phyloP scores from a whole-genome alignment of 768 basidiomycete species.

The Suillus brevipes region DNA sequence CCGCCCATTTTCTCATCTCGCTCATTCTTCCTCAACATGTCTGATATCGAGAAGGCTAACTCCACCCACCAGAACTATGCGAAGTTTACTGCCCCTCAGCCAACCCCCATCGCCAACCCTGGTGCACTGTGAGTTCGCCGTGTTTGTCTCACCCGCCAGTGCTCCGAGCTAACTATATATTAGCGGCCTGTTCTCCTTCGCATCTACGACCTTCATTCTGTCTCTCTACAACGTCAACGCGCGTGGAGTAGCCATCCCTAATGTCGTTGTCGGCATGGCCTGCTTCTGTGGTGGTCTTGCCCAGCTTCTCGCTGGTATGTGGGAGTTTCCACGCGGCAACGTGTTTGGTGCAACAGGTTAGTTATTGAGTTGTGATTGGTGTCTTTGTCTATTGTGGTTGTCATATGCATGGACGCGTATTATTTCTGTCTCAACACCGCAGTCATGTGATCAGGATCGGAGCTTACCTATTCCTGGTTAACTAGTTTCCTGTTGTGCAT shows the following conservation, averaged over 20 bases:
- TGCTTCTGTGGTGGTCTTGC: conserved; percentile 80
- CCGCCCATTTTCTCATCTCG: background rate
- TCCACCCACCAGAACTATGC: conserved; percentile 23
- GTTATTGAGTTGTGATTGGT: conserved; percentile 22
- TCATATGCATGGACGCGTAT: background rate
- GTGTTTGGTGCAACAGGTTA: conserved; percentile 71
- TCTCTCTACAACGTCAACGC: conserved; percentile 70
- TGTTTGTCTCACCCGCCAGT: background rate
- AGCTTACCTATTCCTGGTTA: background rate
- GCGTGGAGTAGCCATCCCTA: conserved; percentile 55
- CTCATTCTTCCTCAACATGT: conserved; percentile 24
- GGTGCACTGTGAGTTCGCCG: conserved; percentile 30
- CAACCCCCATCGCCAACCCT: conserved; percentile 56
- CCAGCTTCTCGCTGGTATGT: conserved; percentile 89
- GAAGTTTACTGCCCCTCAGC: conserved; percentile 20
- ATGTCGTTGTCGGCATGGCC: conserved; percentile 85
- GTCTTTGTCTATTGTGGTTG: too few species aligned
- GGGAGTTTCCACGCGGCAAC: conserved; percentile 76
- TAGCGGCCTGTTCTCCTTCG: conserved; percentile 82
- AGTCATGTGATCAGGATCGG: conserved; percentile 8
- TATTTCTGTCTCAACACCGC: background rate
- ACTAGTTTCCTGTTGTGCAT: too few species aligned
- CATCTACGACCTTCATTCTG: conserved; percentile 78
- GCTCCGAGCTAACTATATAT: background rate
- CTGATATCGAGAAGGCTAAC: conserved; percentile 37